Evolutionary conservation across 306 rosid species (phyloP), one percentile per base, ranked within the genome.

Genomic region (Vigna mungo): DNA sequence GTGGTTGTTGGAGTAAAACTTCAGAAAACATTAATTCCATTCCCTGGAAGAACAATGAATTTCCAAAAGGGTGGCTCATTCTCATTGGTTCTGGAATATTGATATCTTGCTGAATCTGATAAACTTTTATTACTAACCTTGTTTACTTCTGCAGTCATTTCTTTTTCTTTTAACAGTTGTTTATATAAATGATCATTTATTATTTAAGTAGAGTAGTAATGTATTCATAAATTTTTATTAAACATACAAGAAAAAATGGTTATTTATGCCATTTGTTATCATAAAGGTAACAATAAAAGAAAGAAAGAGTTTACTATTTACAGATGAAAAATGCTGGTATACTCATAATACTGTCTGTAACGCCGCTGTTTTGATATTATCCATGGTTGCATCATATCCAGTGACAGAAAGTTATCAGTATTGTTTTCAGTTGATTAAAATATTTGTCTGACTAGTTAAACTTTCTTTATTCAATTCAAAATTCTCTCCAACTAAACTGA

Each of bases 1-100:
- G 85, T 84, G 84, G 81, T 64, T 72, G 86, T 78, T 91, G 87
- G 97, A 94, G 97, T 94, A 69, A 78, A 87, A 84, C 37, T 62
- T 76, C 91, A 87, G 94, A 69, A 85, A 91, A 78, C 86, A 49
- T 68, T 63, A 11, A 17, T 85, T 76, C 43, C 8, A 27, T 84
- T 74, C 71, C 64, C 70, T 30, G n/a, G 34, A 78, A 62, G 39
- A 13, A 69, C 54, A 70, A 60, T 51, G 39, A 51, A 21, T 67
- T 53, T 73, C 52, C 36, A 6, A 32, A 49, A 70, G 60, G 17
- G 41, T 54, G 55, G 0, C 14, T 47, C 1, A 46, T 20, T 20
- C 56, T 68, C 1, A 68, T 47, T 67, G 55, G 55, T 15, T 54
- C 23, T 54, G 23, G 53, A 43, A 55, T 52, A 18, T 54, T 43